Evolutionary conservation across 2,329 filamentous ascomycete genomes (phyloP).

Genomic region (Talaromyces sp.): DNA sequence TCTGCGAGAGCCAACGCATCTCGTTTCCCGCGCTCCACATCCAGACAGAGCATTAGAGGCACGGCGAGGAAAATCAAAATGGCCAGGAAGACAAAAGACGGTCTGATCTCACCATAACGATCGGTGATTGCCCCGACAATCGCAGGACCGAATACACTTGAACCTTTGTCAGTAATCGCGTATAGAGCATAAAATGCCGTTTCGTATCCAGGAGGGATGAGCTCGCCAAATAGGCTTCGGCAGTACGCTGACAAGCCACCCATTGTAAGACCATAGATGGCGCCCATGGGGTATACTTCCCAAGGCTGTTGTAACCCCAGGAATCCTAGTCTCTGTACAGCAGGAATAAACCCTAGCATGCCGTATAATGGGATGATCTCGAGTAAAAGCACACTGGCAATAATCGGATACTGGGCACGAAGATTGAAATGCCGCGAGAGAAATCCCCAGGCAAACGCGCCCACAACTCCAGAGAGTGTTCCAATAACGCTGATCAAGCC

Average conservation of each 20-base stretch:
- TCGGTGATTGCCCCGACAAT: constrained; percentile 94
- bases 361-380: constrained; percentile 92
- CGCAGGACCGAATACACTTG: constrained; percentile 86
- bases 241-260: constrained; percentile 93
- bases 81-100: constrained; percentile 90
- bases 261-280: constrained; percentile 88
- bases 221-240: constrained; percentile 83
- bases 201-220: constrained; percentile 91
- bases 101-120: constrained; percentile 72
- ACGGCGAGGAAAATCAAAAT: constrained; percentile 80
- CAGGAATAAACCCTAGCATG: constrained; percentile 80
- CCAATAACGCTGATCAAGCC: constrained; percentile 93
- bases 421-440: constrained; percentile 69
- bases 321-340: constrained; percentile 70
- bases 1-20: constrained; percentile 66
- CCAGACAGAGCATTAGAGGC: constrained; percentile 78
- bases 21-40: constrained; percentile 74
- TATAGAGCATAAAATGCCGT: constrained; percentile 96
- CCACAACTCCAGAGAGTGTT: constrained; percentile 77
- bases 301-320: constrained; percentile 87
- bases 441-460: constrained; percentile 85
- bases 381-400: constrained; percentile 87
- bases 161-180: constrained; percentile 96
- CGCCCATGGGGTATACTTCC: constrained; percentile 94
- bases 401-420: constrained; percentile 79